Evolutionary conservation across 2,329 filamentous ascomycete genomes (phyloP).

Genomic region (Chalaropsis thielavioides): DNA sequence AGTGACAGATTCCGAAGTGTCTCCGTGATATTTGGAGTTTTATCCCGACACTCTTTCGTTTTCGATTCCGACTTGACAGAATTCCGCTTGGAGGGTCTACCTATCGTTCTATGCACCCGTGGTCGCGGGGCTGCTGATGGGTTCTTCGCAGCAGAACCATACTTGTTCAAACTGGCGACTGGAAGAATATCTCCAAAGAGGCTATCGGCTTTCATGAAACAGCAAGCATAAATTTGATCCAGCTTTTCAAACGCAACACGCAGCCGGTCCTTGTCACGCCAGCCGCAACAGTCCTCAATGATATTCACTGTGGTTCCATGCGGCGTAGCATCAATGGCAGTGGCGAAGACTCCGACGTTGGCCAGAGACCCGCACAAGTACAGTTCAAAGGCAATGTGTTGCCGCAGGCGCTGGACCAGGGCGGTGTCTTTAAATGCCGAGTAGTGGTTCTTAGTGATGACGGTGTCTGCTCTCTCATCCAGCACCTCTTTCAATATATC

Average conservation of each 20-base stretch:
- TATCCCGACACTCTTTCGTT: neutral
- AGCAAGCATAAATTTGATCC: conserved; percentile 59
- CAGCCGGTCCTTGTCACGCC: conserved; percentile 54
- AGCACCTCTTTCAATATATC: conserved; percentile 29
- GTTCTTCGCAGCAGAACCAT: neutral
- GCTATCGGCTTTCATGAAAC: conserved; percentile 43
- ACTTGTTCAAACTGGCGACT: neutral
- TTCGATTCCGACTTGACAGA: neutral
- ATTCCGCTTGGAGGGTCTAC: neutral
- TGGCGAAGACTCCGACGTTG: conserved; percentile 82
- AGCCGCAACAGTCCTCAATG: conserved; percentile 79
- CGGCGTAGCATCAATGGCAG: conserved; percentile 74
- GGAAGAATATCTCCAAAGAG: conserved; percentile 30
- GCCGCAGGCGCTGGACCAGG: conserved; percentile 62
- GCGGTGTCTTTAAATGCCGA: conserved; percentile 69
- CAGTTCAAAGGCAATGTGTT: conserved; percentile 75
- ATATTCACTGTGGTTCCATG: conserved; percentile 80
- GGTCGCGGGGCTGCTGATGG: neutral
- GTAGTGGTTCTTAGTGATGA: conserved; percentile 61
- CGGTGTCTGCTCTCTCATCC: conserved; percentile 36
- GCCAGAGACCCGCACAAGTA: conserved; percentile 78
- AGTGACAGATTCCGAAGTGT: conserved; percentile 7
- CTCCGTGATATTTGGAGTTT: neutral
- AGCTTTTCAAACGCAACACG: conserved; percentile 56
- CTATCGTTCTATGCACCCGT: conserved; percentile 6